Conservation (phyloP, 2,329 filamentous ascomycete species). For the Beauveria rudraprayagi region DNA sequence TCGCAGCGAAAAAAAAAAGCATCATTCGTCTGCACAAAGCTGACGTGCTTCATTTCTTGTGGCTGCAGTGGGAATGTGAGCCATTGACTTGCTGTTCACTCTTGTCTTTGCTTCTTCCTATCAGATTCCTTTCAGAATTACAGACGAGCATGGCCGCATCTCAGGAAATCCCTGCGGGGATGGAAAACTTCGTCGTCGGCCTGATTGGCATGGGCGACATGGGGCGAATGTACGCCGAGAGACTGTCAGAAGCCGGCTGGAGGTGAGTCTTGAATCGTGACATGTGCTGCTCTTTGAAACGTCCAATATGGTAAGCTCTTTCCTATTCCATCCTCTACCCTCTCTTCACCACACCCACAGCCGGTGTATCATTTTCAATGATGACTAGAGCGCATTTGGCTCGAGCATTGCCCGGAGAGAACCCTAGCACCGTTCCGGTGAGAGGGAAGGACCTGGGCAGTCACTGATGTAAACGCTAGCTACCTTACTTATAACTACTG, state of each 20-base stretch:
- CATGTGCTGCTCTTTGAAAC: conserved; percentile 1
- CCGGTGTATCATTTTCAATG: conserved; percentile 46
- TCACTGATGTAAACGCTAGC: conserved; percentile 99
- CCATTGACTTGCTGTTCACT: conserved; percentile 16
- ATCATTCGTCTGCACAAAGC: background rate
- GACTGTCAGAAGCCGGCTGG: conserved; percentile 87
- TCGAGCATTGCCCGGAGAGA: conserved; percentile 77
- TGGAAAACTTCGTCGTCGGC: conserved; percentile 71
- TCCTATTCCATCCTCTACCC: conserved; percentile 4
- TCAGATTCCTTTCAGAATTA: conserved; percentile 15
- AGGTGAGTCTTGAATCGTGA: conserved; percentile 52
- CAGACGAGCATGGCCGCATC: conserved; percentile 22
- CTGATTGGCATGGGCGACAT: conserved; percentile 99
- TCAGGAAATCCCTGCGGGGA: conserved; percentile 30
- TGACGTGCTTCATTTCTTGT: background rate
- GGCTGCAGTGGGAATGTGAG: conserved; percentile 18
- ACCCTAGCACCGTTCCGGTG: conserved; percentile 69
- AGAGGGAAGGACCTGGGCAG: conserved; percentile 51
- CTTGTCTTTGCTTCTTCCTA: background rate
- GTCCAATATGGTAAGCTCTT: conserved; percentile 30
- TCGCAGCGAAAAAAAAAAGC: background rate
- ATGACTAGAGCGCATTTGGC: conserved; percentile 99
- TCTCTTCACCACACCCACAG: background rate
- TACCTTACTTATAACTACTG: conserved; percentile 73
- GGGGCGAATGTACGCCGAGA: conserved; percentile 95